These are phyloP conservation scores for Astrephomene gubernaculifera DNA, from an alignment of 139 green algal species.

Conservation along the genomic window DNA sequence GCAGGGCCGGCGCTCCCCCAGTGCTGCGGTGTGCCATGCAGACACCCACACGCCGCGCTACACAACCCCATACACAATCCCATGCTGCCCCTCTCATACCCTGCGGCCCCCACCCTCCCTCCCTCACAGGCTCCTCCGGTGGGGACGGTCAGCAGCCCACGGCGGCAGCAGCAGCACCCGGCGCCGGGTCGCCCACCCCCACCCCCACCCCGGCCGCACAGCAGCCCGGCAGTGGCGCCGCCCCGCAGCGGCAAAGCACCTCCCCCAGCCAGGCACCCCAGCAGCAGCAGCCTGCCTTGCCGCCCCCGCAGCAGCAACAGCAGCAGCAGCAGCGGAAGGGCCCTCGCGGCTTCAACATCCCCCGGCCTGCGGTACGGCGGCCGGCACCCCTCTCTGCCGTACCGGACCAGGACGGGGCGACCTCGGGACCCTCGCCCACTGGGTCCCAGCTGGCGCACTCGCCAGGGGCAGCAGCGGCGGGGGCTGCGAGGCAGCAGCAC, in stretches of 20 bases:
- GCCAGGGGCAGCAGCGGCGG: not conserved
- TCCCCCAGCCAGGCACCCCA: not conserved
- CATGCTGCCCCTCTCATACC: too few species aligned
- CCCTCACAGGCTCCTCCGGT: not conserved
- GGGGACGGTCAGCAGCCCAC: not conserved
- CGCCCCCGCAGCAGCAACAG: constrained; percentile 13
- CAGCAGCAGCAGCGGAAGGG: constrained; percentile 13
- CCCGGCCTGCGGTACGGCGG: not conserved
- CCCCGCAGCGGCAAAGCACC: not conserved
- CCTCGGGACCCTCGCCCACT: not conserved
- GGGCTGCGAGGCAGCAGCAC: too few species aligned
- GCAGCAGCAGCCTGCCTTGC: constrained; percentile 9
- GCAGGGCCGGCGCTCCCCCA: too few species aligned
- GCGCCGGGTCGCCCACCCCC: too few species aligned
- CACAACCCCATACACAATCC: too few species aligned
- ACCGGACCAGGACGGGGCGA: not conserved
- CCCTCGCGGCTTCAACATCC: constrained; percentile 26
- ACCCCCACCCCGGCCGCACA: not conserved
- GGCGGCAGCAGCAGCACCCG: not conserved
- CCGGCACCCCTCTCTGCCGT: not conserved
- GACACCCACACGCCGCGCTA: too few species aligned
- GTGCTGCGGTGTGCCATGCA: too few species aligned
- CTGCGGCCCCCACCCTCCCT: not conserved
- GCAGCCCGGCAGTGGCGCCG: not conserved
- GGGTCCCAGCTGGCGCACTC: not conserved